These are phyloP conservation scores for Aspergillus steynii DNA, from an alignment of 495 filamentous ascomycete genomes.

Conservation along the genomic window DNA sequence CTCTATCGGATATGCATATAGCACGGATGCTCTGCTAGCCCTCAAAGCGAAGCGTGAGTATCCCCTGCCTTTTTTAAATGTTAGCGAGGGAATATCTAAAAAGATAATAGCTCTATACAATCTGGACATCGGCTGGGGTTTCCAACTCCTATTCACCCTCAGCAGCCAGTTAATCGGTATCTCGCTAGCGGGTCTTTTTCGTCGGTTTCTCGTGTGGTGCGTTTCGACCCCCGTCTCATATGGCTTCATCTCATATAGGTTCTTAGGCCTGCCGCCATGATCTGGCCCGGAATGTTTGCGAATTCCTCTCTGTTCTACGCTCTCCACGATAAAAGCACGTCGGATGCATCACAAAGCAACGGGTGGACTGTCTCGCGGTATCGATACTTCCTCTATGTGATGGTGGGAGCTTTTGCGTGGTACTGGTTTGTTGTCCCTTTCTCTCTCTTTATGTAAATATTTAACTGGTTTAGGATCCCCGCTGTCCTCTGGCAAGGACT, in stretches of 20 bases:
- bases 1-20: not conserved
- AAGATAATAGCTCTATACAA: not conserved
- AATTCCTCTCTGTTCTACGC: conserved; percentile 66
- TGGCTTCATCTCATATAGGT: not conserved
- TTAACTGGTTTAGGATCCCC: conserved; percentile 34
- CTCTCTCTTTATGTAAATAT: conserved; percentile 48
- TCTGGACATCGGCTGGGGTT: not conserved
- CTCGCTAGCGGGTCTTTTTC: not conserved
- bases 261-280: conserved; percentile 60
- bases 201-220: not conserved
- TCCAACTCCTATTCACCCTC: not conserved
- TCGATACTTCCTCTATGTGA: conserved; percentile 62
- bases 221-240: not conserved
- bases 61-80: not conserved
- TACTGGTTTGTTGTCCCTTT: conserved; percentile 60
- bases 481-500: not conserved
- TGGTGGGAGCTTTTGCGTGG: conserved; percentile 58
- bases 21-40: not conserved
- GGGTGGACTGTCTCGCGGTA: conserved; percentile 69
- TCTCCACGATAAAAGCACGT: conserved; percentile 63
- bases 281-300: conserved; percentile 70
- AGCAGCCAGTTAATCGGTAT: not conserved
- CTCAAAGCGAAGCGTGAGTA: not conserved
- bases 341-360: conserved; percentile 56
- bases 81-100: not conserved